Percentiles rank a stretch among this genome's conserved stretches.
Conservation (phyloP, 495 filamentous ascomycete species). For the Pseudoneurospora amorphoporcata region DNA sequence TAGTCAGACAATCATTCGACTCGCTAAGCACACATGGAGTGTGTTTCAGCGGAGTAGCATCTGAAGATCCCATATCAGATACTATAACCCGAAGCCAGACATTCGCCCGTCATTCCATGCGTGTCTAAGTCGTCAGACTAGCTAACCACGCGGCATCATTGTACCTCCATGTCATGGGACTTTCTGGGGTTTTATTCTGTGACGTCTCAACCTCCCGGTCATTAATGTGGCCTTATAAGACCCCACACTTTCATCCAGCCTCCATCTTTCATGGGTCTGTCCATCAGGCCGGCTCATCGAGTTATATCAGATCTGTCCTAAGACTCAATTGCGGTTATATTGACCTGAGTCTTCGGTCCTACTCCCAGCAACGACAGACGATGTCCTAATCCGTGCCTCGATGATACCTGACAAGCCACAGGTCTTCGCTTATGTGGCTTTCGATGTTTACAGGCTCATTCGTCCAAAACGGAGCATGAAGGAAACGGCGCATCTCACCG, state of each 20-base stretch:
- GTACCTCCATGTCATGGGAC: not conserved
- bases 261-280: not conserved
- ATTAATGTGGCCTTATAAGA: not conserved
- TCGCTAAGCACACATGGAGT: not conserved
- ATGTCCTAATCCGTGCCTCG: not conserved
- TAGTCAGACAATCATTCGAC: not conserved
- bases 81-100: not conserved
- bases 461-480: not conserved
- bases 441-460: not conserved
- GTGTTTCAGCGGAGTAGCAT: not conserved
- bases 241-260: not conserved
- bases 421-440: not conserved
- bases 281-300: not conserved
- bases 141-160: not conserved
- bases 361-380: not conserved
- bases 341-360: not conserved
- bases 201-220: not conserved
- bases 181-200: not conserved
- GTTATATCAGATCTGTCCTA: not conserved
- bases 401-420: not conserved
- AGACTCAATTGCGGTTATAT: not conserved
- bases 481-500: not conserved
- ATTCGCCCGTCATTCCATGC: not conserved
- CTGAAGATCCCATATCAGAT: not conserved
- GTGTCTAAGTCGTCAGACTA: not conserved